phyloP scores from a whole-genome alignment of 257 asterid species.

The Salvia splendens region DNA sequence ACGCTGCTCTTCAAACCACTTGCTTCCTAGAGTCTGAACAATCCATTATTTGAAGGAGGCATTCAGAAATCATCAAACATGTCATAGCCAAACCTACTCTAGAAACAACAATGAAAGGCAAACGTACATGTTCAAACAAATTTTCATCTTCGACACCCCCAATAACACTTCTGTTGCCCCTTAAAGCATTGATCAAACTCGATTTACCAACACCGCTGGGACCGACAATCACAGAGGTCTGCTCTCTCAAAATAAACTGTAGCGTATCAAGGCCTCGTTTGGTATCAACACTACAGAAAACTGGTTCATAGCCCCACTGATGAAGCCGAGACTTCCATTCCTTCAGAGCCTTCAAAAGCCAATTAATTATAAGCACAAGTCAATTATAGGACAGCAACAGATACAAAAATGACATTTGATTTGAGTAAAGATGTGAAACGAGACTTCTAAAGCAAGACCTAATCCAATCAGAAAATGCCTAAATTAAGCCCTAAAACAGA shows the following conservation, averaged over 20 bases:
- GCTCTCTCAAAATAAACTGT: slow-evolving; percentile 73
- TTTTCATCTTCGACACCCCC: slow-evolving; percentile 51
- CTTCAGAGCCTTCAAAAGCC: slow-evolving; percentile 49
- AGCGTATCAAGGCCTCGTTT: slow-evolving; percentile 74
- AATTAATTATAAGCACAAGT: slow-evolving; percentile 25
- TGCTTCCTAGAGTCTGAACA: slow-evolving; percentile 74
- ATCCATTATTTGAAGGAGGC: slow-evolving; percentile 18
- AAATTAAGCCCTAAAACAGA: background rate
- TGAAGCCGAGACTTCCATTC: slow-evolving; percentile 82
- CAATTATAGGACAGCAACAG: slow-evolving; percentile 28
- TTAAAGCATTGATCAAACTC: slow-evolving; percentile 83
- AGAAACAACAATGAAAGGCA: slow-evolving; percentile 11
- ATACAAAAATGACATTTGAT: background rate
- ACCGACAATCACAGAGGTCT: slow-evolving; percentile 84
- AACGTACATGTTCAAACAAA: slow-evolving; percentile 66
- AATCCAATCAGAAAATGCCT: background rate
- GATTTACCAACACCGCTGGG: slow-evolving; percentile 99
- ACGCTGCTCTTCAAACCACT: slow-evolving; percentile 88
- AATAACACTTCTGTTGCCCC: slow-evolving; percentile 49
- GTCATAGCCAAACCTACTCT: background rate
- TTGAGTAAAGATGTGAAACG: background rate
- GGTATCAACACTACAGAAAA: slow-evolving; percentile 77
- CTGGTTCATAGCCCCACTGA: slow-evolving; percentile 84
- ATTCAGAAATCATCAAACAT: slow-evolving; percentile 12
- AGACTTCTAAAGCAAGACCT: background rate